phyloP scores from a whole-genome alignment of 2,329 filamentous ascomycete species.

The Bipolaris victoriae region DNA sequence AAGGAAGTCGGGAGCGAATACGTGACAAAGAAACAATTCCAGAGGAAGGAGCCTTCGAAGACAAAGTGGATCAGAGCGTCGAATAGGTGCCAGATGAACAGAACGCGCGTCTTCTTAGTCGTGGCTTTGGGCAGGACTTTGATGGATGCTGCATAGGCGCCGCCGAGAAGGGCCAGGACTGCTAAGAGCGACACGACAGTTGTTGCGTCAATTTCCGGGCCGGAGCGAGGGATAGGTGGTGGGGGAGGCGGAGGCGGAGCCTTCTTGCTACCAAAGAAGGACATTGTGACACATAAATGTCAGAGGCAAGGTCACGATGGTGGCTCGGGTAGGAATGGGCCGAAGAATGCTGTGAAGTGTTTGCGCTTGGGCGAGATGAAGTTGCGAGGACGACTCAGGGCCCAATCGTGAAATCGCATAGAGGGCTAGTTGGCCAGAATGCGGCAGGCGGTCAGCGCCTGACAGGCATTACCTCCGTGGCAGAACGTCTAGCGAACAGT shows the following conservation, averaged over 20 bases:
- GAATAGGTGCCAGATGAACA: slow-evolving; percentile 95
- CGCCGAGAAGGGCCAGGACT: slow-evolving; percentile 60
- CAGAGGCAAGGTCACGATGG: slow-evolving; percentile 3
- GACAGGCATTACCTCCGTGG: slow-evolving; percentile 20
- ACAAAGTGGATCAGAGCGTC: slow-evolving; percentile 90
- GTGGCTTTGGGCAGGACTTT: slow-evolving; percentile 61
- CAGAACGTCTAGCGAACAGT: slow-evolving; percentile 19
- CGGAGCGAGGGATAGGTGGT: slow-evolving; percentile 60
- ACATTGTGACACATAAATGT: slow-evolving; percentile 13
- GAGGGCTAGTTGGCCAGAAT: slow-evolving; percentile 17
- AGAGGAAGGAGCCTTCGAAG: slow-evolving; percentile 90
- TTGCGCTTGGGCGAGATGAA: slow-evolving; percentile 12
- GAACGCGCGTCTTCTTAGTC: slow-evolving; percentile 67
- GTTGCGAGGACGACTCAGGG: slow-evolving; percentile 22
- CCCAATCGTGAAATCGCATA: slow-evolving; percentile 34
- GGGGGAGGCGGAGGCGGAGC: slow-evolving; percentile 64
- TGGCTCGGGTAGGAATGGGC: slow-evolving; percentile 13
- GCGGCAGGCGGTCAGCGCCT: slow-evolving; percentile 35
- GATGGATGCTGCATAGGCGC: slow-evolving; percentile 59
- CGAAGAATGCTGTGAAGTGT: slow-evolving; percentile 15
- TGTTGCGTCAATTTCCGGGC: slow-evolving; percentile 53
- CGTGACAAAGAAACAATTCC: slow-evolving; percentile 86
- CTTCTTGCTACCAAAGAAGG: slow-evolving; percentile 31
- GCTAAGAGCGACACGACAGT: slow-evolving; percentile 63
- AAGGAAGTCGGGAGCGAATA: slow-evolving; percentile 52